Percentiles rank a stretch among this genome's conserved stretches.
Evolutionary conservation across 148 eudicot species (phyloP).

Genomic region (Rhododendron kiyosumense): DNA sequence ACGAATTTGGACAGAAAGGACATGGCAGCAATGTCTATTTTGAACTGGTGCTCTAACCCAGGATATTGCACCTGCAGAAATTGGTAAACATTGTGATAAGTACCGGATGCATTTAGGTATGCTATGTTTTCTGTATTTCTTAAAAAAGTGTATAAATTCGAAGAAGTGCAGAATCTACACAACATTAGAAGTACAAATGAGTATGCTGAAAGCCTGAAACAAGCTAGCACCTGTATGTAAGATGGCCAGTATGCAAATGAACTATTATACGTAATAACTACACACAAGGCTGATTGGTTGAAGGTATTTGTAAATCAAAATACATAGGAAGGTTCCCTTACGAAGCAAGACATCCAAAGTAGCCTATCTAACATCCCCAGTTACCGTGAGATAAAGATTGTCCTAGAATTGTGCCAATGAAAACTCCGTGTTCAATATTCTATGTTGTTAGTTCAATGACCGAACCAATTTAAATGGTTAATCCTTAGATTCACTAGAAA

Average conservation of each 20-base stretch:
- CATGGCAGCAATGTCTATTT: conserved; percentile 81
- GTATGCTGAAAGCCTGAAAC: neutral
- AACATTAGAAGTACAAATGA: neutral
- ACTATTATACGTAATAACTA: neutral
- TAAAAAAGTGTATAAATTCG: neutral
- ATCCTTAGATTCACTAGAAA: neutral
- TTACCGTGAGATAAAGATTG: neutral
- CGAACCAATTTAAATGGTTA: neutral
- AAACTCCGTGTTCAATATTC: neutral
- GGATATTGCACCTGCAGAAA: conserved; percentile 84
- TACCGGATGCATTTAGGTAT: neutral
- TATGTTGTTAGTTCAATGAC: neutral
- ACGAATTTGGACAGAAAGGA: conserved; percentile 59
- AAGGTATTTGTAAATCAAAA: neutral
- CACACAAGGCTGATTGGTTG: neutral
- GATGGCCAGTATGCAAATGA: neutral
- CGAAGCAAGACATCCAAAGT: neutral
- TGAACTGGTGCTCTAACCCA: conserved; percentile 63
- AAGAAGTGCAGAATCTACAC: neutral
- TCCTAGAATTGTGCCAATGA: neutral
- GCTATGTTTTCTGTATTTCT: neutral
- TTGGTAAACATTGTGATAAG: neutral
- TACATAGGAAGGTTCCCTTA: neutral
- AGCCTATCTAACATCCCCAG: neutral
- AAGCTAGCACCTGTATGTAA: neutral